These are phyloP conservation scores for Phoma sp. DNA, from an alignment of 2,329 filamentous ascomycete species.

Conservation along the genomic window DNA sequence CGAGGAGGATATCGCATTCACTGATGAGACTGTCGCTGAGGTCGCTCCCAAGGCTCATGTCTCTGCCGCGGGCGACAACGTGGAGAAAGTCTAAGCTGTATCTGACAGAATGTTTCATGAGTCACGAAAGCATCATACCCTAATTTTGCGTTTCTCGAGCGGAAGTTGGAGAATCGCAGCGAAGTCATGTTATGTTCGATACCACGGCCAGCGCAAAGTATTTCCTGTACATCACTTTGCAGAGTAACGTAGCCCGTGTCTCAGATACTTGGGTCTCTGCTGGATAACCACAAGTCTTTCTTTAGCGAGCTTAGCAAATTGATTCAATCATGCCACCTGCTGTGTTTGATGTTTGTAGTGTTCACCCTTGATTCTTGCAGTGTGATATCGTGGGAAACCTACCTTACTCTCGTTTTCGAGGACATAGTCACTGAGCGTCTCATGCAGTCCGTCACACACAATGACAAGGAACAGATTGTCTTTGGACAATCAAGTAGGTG, in stretches of 20 bases:
- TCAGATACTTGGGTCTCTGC: conserved; percentile 20
- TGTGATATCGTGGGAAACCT: too few relatives aligned
- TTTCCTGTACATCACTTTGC: conserved; percentile 32
- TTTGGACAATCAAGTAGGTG: too few relatives aligned
- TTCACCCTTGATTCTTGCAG: too few relatives aligned
- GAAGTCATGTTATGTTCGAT: conserved; percentile 24
- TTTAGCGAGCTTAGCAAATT: conserved; percentile 8
- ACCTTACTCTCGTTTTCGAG: too few relatives aligned
- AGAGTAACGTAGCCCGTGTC: conserved; percentile 27
- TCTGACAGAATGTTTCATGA: not conserved
- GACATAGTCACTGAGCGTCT: too few relatives aligned
- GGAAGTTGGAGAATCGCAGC: not conserved
- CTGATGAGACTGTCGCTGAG: conserved; percentile 80
- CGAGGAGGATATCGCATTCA: conserved; percentile 83
- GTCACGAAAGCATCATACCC: conserved; percentile 16
- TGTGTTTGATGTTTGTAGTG: too few relatives aligned
- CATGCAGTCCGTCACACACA: not conserved
- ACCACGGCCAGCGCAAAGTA: conserved; percentile 19
- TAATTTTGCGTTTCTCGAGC: conserved; percentile 3
- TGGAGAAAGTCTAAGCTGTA: conserved; percentile 37
- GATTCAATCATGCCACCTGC: not conserved
- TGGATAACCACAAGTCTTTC: conserved; percentile 17
- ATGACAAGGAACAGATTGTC: not conserved
- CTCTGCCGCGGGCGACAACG: conserved; percentile 19
- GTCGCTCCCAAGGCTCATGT: conserved; percentile 54